phyloP scores from a whole-genome alignment of 805 yeast genomes.

The Yarrowia divulgata region DNA sequence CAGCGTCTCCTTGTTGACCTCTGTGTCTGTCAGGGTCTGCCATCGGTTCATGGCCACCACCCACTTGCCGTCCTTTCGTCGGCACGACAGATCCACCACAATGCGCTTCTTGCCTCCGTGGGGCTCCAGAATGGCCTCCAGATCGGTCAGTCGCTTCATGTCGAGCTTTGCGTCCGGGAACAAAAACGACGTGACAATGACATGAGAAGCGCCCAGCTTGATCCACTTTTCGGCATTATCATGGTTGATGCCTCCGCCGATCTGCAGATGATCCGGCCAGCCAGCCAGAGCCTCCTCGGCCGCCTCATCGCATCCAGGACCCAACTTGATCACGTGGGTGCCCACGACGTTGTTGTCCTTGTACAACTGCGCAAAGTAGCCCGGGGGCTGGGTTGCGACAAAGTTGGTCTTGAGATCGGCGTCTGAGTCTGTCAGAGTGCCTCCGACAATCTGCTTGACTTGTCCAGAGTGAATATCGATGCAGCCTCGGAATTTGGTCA shows the following conservation, averaged over 20 bases:
- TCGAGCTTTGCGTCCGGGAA: slow-evolving; percentile 70
- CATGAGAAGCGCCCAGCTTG: slow-evolving; percentile 77
- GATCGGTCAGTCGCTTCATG: slow-evolving; percentile 58
- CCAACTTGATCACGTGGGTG: slow-evolving; percentile 93
- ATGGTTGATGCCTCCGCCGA: slow-evolving; percentile 91
- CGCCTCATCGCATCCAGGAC: slow-evolving; percentile 80
- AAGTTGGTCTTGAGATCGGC: slow-evolving; percentile 71
- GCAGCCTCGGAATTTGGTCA: slow-evolving; percentile 93
- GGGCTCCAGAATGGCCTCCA: slow-evolving; percentile 57
- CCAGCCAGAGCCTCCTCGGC: slow-evolving; percentile 75
- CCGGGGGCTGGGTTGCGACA: slow-evolving; percentile 75
- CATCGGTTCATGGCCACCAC: slow-evolving; percentile 97
- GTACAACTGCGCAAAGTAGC: slow-evolving; percentile 78
- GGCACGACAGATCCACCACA: slow-evolving; percentile 91
- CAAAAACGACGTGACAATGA: slow-evolving; percentile 90
- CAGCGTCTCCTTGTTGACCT: slow-evolving; percentile 63
- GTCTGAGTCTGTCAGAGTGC: slow-evolving; percentile 65
- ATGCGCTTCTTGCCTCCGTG: slow-evolving; percentile 62
- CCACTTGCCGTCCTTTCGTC: slow-evolving; percentile 69
- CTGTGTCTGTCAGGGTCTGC: slow-evolving; percentile 84
- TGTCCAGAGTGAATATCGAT: slow-evolving; percentile 94
- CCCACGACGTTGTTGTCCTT: slow-evolving; percentile 64
- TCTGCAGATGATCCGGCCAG: slow-evolving; percentile 79
- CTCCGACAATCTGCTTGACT: slow-evolving; percentile 97
- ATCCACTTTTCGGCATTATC: slow-evolving; percentile 82